Evolutionary conservation across 2,329 filamentous ascomycete genomes (phyloP), one percentile per base, ranked within the genome.

Genomic region (Fusarium zealandicum): DNA sequence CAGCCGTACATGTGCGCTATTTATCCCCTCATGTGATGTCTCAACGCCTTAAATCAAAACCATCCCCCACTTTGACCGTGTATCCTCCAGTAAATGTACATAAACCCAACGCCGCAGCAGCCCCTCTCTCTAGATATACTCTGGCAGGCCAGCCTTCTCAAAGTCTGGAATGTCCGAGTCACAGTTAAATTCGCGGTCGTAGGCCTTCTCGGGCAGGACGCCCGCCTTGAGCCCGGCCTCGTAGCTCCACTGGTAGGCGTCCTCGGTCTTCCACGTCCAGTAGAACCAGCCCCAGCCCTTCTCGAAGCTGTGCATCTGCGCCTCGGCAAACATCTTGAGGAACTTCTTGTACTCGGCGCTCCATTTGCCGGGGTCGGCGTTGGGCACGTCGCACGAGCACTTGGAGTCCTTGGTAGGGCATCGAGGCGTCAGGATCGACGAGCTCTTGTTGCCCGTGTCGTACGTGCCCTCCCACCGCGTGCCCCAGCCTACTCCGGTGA

Each of bases 221-320:
- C 91, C 91, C 2, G 89, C 89, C 45, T 82, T 82, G 59, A 93
- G 78, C 0, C 92, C 93, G 60, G 86, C 80, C 74, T 93, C 87
- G 78, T 95, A 96, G 72, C 92, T 96, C 95, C 95, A 99, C 76
- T 97, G 92, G 54, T 87, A 80, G 41, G 90, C 87, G 61, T 76
- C 81, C 78, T 98, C 93, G 25, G 93, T 96, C 75, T 92, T 85
- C 93, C 95, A 96, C 28, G 93, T 98, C 95, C 95, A 99, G 76
- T 99, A 99, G 77, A 96, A 97, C 95, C 95, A 99, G 41, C 95
- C 95, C 88, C 90, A 95, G 6, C 90, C 92, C 59, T 88, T 87
- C 74, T 98, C 93, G 70, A 98, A 99, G 54, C 88, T 90, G 66
- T 88, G 82, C 91, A 99, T 99, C 78, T 99, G 95, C 47, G 93